Evolutionary conservation across 768 basidiomycete genomes (phyloP).

Genomic region (Mycena maculata): DNA sequence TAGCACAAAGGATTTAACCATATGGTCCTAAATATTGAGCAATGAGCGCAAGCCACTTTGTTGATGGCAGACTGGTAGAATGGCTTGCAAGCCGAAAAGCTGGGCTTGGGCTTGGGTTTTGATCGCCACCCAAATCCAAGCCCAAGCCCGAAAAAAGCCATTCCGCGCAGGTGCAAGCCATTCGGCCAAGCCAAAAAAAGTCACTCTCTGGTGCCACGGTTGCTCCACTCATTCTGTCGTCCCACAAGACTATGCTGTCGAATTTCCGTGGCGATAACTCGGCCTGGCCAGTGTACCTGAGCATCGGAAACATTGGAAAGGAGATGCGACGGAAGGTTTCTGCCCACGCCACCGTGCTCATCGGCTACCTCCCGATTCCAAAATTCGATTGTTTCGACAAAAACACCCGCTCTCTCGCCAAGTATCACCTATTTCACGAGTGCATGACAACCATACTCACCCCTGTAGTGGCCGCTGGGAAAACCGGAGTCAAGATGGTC

Average conservation of each 20-base stretch:
- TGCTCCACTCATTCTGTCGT: slow-evolving; percentile 45
- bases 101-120: too few relatives aligned
- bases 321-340: slow-evolving; percentile 38
- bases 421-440: slow-evolving; percentile 47
- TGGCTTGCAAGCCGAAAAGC: too few relatives aligned
- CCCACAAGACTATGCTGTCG: slow-evolving; percentile 49
- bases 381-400: slow-evolving; percentile 43
- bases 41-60: too few relatives aligned
- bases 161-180: too few relatives aligned
- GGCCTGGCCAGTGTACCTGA: slow-evolving; percentile 50
- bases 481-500: slow-evolving; percentile 28
- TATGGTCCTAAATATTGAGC: too few relatives aligned
- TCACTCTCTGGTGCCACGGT: slow-evolving; percentile 31
- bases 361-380: slow-evolving; percentile 49
- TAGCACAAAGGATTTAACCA: too few relatives aligned
- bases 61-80: too few relatives aligned
- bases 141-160: too few relatives aligned
- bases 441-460: slow-evolving; percentile 41
- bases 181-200: too few relatives aligned
- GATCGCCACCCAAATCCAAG: too few relatives aligned
- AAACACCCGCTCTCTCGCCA: slow-evolving; percentile 24
- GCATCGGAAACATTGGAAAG: slow-evolving; percentile 47
- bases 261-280: slow-evolving; percentile 45
- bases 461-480: slow-evolving; percentile 33
- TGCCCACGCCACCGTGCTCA: slow-evolving; percentile 40